phyloP scores from a whole-genome alignment of 768 basidiomycete genomes.

The Agaricus subrufescens region DNA sequence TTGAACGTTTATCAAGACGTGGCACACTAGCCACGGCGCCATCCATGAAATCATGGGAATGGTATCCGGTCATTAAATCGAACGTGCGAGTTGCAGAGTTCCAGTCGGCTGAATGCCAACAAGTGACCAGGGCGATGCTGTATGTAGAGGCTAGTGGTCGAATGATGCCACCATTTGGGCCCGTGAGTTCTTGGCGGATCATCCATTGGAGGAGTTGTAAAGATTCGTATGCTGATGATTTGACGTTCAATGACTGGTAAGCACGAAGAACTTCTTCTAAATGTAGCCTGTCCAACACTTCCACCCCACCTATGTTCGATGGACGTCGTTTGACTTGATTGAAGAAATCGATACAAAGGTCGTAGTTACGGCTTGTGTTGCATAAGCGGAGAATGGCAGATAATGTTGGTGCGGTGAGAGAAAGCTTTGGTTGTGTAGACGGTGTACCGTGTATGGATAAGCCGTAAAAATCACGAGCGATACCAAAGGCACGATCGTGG shows the following conservation, averaged over 20 bases:
- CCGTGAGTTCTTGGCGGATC: constrained; percentile 47
- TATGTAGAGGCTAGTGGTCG: constrained; percentile 48
- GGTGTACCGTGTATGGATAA: constrained; percentile 43
- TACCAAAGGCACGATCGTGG: constrained; percentile 60
- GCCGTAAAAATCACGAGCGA: constrained; percentile 60
- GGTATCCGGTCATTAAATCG: constrained; percentile 71
- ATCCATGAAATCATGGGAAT: constrained; percentile 48
- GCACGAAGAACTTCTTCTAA: constrained; percentile 61
- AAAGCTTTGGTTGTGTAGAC: constrained; percentile 29
- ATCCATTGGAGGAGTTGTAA: constrained; percentile 67
- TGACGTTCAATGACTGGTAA: constrained; percentile 35
- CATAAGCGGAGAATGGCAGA: constrained; percentile 54
- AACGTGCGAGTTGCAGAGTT: constrained; percentile 48
- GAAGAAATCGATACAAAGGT: constrained; percentile 51
- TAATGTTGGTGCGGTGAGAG: constrained; percentile 44
- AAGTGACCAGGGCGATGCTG: constrained; percentile 57
- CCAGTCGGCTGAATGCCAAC: constrained; percentile 66
- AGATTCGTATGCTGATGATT: constrained; percentile 40
- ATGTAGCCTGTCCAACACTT: constrained; percentile 47
- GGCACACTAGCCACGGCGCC: constrained; percentile 33
- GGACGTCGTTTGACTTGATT: constrained; percentile 52
- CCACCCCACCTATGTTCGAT: constrained; percentile 27
- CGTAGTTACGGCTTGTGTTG: constrained; percentile 39
- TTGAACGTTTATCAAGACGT: constrained; percentile 34
- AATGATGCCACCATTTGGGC: constrained; percentile 40